Conservation (phyloP, 1,139 yeast genomes). For the Saccharomyces hybrid region DNA sequence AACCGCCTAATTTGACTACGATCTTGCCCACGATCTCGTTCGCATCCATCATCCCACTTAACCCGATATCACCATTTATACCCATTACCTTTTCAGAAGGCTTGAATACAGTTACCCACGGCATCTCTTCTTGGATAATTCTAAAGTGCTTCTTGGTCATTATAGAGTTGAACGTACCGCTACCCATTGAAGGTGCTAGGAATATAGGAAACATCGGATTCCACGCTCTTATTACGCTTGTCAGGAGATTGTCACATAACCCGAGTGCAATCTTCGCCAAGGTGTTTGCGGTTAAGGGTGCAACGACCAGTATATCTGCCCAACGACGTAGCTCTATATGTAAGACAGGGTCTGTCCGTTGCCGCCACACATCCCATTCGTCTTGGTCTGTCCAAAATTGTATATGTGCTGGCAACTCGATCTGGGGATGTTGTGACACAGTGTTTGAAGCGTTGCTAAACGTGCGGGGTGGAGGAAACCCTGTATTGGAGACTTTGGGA, state of each 20-base stretch:
- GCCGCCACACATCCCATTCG: conserved; percentile 86
- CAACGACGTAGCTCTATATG: conserved; percentile 90
- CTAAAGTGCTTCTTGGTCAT: conserved; percentile 76
- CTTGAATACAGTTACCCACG: conserved; percentile 70
- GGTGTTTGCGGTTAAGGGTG: conserved; percentile 91
- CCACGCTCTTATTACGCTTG: conserved; percentile 87
- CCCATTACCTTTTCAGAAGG: conserved; percentile 94
- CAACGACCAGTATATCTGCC: conserved; percentile 89
- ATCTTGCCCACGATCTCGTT: conserved; percentile 83
- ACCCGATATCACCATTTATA: conserved; percentile 85
- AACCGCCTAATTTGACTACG: conserved; percentile 79
- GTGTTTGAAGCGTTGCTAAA: neutral
- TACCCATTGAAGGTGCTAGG: conserved; percentile 96
- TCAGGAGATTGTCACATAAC: conserved; percentile 76
- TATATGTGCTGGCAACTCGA: conserved; percentile 53
- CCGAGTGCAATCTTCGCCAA: conserved; percentile 88
- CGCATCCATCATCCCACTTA: conserved; percentile 94
- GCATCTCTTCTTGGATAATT: conserved; percentile 52
- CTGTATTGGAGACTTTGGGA: neutral
- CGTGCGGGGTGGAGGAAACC: neutral
- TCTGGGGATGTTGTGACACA: conserved; percentile 16
- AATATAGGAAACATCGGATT: conserved; percentile 79
- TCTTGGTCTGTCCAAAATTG: conserved; percentile 83
- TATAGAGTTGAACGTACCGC: conserved; percentile 92
- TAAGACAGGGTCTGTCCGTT: conserved; percentile 80